Conservation (phyloP, 1,139 yeast genomes). For the Scheffersomyces stambukii region DNA sequence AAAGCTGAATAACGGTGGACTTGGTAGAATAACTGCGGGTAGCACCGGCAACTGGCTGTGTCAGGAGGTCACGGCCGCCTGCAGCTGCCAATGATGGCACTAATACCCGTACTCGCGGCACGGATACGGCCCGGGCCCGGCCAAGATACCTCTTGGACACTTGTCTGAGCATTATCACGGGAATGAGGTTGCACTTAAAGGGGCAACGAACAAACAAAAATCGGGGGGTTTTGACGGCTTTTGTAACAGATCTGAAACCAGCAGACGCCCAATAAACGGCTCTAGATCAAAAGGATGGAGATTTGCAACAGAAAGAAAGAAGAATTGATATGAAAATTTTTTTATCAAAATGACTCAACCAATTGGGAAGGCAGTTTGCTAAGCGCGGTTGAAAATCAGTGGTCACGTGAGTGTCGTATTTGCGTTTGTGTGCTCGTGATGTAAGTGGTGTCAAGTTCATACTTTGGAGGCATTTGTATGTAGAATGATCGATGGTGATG, state of each 20-base stretch:
- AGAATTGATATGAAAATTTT: constrained; percentile 7
- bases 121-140: constrained; percentile 1
- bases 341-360: no score
- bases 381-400: constrained; percentile 44
- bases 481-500: no score
- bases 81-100: constrained; percentile 1
- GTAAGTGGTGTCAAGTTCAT: no score
- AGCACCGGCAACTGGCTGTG: constrained; percentile 2
- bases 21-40: constrained; percentile 53
- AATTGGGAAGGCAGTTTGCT: no score
- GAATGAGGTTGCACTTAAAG: not conserved
- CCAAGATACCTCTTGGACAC: constrained; percentile 6
- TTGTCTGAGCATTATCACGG: constrained; percentile 14
- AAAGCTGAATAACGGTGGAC: constrained; percentile 89
- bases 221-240: not conserved
- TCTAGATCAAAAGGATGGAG: no score
- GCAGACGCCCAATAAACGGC: no score
- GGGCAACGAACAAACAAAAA: constrained; percentile 1
- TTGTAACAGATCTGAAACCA: no score
- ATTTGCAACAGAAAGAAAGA: no score
- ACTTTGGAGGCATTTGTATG: no score
- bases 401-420: constrained; percentile 1
- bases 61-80: not conserved
- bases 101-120: constrained; percentile 2
- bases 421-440: no score